Conservation (phyloP, 2,329 filamentous ascomycete genomes). For the Rhytidhysteron rufulum region DNA sequence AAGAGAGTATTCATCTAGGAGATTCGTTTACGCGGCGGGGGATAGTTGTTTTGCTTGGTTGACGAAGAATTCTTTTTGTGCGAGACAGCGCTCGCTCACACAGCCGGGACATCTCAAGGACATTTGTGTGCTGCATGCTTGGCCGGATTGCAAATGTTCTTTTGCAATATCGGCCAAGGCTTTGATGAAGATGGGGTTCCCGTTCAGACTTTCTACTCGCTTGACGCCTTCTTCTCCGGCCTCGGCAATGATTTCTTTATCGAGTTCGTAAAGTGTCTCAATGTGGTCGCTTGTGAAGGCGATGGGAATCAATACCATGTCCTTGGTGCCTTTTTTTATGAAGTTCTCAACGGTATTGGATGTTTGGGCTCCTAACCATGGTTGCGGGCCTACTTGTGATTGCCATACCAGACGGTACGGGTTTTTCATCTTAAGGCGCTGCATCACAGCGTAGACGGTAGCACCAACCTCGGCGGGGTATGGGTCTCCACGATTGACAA, state of each 20-base stretch:
- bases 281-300: constrained; percentile 99
- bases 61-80: constrained; percentile 67
- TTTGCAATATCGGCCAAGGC: constrained; percentile 86
- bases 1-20: too few relatives aligned
- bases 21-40: too few relatives aligned
- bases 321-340: constrained; percentile 84
- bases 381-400: constrained; percentile 90
- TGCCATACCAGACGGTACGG: constrained; percentile 96
- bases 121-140: constrained; percentile 80
- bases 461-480: constrained; percentile 95
- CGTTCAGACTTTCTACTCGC: constrained; percentile 88
- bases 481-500: constrained; percentile 93
- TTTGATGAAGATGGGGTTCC: constrained; percentile 82
- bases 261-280: constrained; percentile 91
- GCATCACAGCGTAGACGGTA: constrained; percentile 96
- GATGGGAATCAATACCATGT: constrained; percentile 88
- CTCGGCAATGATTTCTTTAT: constrained; percentile 91
- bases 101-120: constrained; percentile 88
- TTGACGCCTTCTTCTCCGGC: constrained; percentile 62
- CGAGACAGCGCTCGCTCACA: constrained; percentile 80
- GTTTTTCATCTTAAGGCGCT: constrained; percentile 80
- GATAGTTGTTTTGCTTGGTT: constrained; percentile 37
- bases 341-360: constrained; percentile 83
- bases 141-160: constrained; percentile 67
- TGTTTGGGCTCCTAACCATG: constrained; percentile 95